Evolutionary conservation across 441 rosid species (phyloP).

Genomic region (Jatropha podagrica): DNA sequence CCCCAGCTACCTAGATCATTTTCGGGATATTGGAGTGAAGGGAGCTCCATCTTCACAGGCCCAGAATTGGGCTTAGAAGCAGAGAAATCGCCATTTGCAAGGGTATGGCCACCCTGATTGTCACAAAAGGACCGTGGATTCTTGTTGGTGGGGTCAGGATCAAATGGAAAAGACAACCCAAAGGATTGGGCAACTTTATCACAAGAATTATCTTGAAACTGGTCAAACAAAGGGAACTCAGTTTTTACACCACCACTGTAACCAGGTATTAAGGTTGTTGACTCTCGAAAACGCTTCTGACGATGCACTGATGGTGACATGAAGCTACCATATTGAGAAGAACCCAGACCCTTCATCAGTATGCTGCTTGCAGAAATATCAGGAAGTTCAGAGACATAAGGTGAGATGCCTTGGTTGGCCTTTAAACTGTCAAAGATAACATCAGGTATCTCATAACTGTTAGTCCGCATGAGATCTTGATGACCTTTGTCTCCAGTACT

Average conservation of each 20-base stretch:
- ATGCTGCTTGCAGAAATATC: slow-evolving; percentile 54
- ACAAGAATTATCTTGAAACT: slow-evolving; percentile 42
- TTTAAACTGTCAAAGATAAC: slow-evolving; percentile 67
- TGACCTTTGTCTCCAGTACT: slow-evolving; percentile 47
- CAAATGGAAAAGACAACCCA: slow-evolving; percentile 49
- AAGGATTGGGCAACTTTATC: slow-evolving; percentile 49
- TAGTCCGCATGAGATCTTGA: slow-evolving; percentile 54
- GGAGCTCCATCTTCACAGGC: slow-evolving; percentile 99
- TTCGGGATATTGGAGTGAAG: slow-evolving; percentile 99
- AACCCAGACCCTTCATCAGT: slow-evolving; percentile 60
- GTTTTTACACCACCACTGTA: slow-evolving; percentile 47
- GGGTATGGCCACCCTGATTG: slow-evolving; percentile 76
- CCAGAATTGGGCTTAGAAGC: slow-evolving; percentile 73
- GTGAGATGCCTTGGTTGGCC: slow-evolving; percentile 48
- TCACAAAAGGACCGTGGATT: slow-evolving; percentile 49
- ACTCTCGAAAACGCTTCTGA: slow-evolving; percentile 66
- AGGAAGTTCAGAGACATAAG: slow-evolving; percentile 62
- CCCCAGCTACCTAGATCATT: slow-evolving; percentile 72
- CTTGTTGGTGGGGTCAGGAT: slow-evolving; percentile 49
- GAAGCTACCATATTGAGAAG: slow-evolving; percentile 61
- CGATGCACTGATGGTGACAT: slow-evolving; percentile 48
- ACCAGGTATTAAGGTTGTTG: slow-evolving; percentile 44
- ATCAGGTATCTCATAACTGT: slow-evolving; percentile 63
- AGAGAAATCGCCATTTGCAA: slow-evolving; percentile 80
- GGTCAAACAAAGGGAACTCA: slow-evolving; percentile 52